Evolutionary conservation across 192 early-diverging fungal species (phyloP).

Genomic region (Chytriomyces sp.): DNA sequence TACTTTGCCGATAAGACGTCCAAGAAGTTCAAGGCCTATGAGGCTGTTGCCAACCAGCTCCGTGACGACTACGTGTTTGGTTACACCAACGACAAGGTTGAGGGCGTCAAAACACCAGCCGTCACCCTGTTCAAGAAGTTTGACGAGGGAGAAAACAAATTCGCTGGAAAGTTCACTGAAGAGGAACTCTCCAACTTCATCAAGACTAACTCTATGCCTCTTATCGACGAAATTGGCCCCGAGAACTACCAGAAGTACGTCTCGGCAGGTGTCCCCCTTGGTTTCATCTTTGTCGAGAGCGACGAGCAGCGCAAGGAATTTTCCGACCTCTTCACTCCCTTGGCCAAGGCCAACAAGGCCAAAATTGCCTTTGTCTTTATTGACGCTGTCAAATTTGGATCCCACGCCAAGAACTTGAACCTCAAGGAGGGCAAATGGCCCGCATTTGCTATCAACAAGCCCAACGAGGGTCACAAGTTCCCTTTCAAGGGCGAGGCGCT

Average conservation of each 20-base stretch:
- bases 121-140: conserved; percentile 89
- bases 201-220: conserved; percentile 77
- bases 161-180: conserved; percentile 57
- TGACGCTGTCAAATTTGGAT: conserved; percentile 82
- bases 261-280: conserved; percentile 84
- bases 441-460: conserved; percentile 86
- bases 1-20: conserved; percentile 69
- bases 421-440: conserved; percentile 87
- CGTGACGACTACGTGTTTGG: conserved; percentile 91
- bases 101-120: conserved; percentile 57
- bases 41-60: conserved; percentile 71
- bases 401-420: conserved; percentile 85
- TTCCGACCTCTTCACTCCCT: conserved; percentile 61
- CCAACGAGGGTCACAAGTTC: conserved; percentile 75
- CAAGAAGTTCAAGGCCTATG: conserved; percentile 66
- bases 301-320: conserved; percentile 62
- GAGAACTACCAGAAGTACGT: conserved; percentile 89
- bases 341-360: conserved; percentile 87
- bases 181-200: conserved; percentile 72
- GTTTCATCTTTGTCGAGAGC: conserved; percentile 80
- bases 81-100: conserved; percentile 65
- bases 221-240: conserved; percentile 87
- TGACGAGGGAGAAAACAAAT: conserved; percentile 82
- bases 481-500: conserved; percentile 79
- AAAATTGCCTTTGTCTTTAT: conserved; percentile 90